Percentiles rank a stretch among this genome's conserved stretches.
Evolutionary conservation across 192 early-diverging fungal species (phyloP).

Genomic region (Podila epicladia): DNA sequence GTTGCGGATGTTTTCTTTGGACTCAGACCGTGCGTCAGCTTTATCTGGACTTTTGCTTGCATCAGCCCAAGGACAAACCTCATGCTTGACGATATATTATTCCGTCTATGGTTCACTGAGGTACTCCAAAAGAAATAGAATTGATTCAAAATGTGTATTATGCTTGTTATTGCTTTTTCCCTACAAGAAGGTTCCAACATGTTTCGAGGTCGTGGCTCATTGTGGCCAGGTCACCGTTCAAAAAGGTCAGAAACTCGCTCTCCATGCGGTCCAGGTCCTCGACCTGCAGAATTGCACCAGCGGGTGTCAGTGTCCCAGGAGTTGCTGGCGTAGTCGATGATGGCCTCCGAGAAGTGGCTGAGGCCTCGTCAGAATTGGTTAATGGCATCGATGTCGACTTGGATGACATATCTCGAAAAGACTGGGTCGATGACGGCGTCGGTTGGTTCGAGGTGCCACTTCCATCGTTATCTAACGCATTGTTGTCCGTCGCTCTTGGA

Average conservation of each 20-base stretch:
- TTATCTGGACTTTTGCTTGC: too few species aligned
- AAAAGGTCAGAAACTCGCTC: conserved; percentile 58
- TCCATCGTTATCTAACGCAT: too few species aligned
- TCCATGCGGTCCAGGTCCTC: conserved; percentile 61
- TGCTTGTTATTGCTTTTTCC: conserved; percentile 13
- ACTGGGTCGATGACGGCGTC: too few species aligned
- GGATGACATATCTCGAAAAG: too few species aligned
- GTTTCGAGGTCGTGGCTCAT: conserved; percentile 45
- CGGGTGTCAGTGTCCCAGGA: background rate
- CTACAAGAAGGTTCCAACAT: conserved; percentile 45
- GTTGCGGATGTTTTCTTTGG: too few species aligned
- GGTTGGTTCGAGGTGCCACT: too few species aligned
- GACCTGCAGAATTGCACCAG: conserved; percentile 25
- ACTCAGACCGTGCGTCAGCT: too few species aligned
- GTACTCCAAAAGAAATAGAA: background rate
- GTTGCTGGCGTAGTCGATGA: conserved; percentile 10
- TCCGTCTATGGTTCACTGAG: too few species aligned
- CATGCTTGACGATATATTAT: too few species aligned
- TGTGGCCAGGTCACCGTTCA: conserved; percentile 53
- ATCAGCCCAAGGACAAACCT: too few species aligned
- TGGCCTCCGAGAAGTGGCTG: too few species aligned
- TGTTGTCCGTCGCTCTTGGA: too few species aligned
- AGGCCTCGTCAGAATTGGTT: background rate
- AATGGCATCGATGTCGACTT: background rate
- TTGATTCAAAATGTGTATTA: background rate